Evolutionary conservation across 2,329 filamentous ascomycete genomes (phyloP).

Genomic region (Aspergillus viridinutans): DNA sequence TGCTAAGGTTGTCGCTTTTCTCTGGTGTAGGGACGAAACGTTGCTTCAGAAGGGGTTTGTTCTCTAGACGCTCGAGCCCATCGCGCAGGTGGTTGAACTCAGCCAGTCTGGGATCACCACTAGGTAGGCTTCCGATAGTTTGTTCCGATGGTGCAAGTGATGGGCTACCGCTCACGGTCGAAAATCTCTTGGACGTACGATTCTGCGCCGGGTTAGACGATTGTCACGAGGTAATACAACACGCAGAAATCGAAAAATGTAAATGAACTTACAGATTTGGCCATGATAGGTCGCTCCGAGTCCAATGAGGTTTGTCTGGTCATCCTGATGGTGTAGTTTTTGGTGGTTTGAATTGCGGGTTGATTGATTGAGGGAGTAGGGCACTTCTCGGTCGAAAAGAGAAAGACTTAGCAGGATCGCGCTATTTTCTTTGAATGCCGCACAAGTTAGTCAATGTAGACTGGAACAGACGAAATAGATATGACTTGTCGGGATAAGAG

Average conservation of each 20-base stretch:
- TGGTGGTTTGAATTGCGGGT: not conserved
- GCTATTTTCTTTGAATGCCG: not conserved
- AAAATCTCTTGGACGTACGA: slow-evolving; percentile 51
- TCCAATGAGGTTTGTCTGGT: slow-evolving; percentile 46
- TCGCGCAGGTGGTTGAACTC: slow-evolving; percentile 73
- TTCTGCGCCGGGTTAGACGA: slow-evolving; percentile 33
- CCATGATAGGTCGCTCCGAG: slow-evolving; percentile 54
- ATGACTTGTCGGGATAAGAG: not conserved
- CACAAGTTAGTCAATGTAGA: not conserved
- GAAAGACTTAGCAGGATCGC: not conserved
- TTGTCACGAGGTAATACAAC: not conserved
- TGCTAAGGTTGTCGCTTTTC: slow-evolving; percentile 77
- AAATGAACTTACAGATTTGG: slow-evolving; percentile 44
- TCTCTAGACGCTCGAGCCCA: slow-evolving; percentile 81
- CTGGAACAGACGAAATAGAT: not conserved
- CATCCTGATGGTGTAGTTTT: slow-evolving; percentile 18
- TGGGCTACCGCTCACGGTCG: slow-evolving; percentile 47
- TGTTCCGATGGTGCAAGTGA: slow-evolving; percentile 45
- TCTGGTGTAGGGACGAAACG: slow-evolving; percentile 73
- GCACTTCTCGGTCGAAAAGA: not conserved
- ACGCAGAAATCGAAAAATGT: not conserved
- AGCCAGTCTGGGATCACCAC: slow-evolving; percentile 50
- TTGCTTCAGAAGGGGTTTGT: slow-evolving; percentile 78
- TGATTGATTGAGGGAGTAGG: not conserved
- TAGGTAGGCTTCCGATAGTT: slow-evolving; percentile 38